These are phyloP conservation scores for Lentinula raphanica DNA, from an alignment of 768 basidiomycete species.

Conservation along the genomic window DNA sequence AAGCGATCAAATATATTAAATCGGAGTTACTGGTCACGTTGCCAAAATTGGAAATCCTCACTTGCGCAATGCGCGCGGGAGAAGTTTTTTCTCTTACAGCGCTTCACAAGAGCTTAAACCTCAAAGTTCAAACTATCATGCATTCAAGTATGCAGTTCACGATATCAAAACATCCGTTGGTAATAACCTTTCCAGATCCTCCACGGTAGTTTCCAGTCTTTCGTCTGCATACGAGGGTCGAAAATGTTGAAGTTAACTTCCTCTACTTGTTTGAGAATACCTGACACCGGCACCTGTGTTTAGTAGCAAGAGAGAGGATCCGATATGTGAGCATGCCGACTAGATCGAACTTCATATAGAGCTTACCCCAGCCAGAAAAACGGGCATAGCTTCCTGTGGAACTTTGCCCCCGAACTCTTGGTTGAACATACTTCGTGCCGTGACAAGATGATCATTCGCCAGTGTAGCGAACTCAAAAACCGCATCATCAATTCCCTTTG, in stretches of 20 bases:
- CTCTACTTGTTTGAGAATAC: constrained; percentile 64
- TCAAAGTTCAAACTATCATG: neutral
- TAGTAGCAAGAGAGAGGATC: neutral
- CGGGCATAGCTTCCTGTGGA: constrained; percentile 56
- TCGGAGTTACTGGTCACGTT: neutral
- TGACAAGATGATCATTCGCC: constrained; percentile 75
- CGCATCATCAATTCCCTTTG: constrained; percentile 66
- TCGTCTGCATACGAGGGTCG: constrained; percentile 51
- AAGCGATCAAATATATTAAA: neutral
- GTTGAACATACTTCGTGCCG: constrained; percentile 66
- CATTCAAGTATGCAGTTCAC: neutral
- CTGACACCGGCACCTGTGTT: constrained; percentile 58
- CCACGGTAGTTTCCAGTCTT: constrained; percentile 79
- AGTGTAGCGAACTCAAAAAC: constrained; percentile 79
- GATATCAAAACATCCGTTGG: constrained; percentile 30
- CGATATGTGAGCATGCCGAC: constrained; percentile 10
- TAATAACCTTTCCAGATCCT: constrained; percentile 40
- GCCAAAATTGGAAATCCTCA: neutral
- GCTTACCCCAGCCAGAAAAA: constrained; percentile 71
- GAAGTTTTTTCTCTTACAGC: neutral
- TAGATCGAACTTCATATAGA: constrained; percentile 17
- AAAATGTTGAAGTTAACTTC: constrained; percentile 69
- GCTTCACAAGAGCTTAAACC: neutral
- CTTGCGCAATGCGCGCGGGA: neutral
- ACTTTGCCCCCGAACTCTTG: constrained; percentile 45